Base-by-base conservation (phyloP, 306 rosid species). In the Prunus dulcis region DNA sequence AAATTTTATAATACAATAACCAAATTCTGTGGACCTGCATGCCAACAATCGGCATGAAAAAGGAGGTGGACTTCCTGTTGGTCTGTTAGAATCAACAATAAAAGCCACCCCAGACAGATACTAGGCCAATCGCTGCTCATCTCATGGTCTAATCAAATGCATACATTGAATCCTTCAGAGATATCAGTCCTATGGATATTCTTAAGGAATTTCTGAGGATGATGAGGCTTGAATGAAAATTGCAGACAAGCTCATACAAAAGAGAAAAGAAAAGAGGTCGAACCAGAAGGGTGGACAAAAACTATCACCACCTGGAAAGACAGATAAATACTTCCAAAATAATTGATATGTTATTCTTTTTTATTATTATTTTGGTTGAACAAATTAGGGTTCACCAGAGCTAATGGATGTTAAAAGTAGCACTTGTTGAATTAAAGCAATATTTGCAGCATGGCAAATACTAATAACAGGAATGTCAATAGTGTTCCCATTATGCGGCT, bases 311-410 rank as follows among this genome's bases (percentile, higher is more conserved):
- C 69, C 50, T 64, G 49, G 49, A 32, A 34, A 10, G 69, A 64
- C 27, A 18, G 50, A 63, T 63, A 4, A 63, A 17, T 43, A 56
- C 62, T 56, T 56, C 62, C 62, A 56, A 6, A 56, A 56, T 20
- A 20, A n/a, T 3, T 56, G 2, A 9, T 56, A 22, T 20, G 15
- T 18, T 52, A 0, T 13, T 38, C 43, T 38, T 38, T 38, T 7
- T 38, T 38, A 38, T 38, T 38, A 38, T 38, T 18, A 2, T 56
- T 68, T 78, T 79, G 74, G 67, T 76, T 72, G 76, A 76, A 77
- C 69, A 79, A 82, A 82, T 86, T 83, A 85, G 81, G 75, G 65
- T 75, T 88, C 86, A 85, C 76, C 79, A 79, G 76, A 75, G 79
- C 77, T 46, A 77, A 82, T 79, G 85, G 83, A 86, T 78, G 80